These are phyloP conservation scores for Prunus davidiana DNA, from an alignment of 306 rosid genomes.

Conservation along the genomic window DNA sequence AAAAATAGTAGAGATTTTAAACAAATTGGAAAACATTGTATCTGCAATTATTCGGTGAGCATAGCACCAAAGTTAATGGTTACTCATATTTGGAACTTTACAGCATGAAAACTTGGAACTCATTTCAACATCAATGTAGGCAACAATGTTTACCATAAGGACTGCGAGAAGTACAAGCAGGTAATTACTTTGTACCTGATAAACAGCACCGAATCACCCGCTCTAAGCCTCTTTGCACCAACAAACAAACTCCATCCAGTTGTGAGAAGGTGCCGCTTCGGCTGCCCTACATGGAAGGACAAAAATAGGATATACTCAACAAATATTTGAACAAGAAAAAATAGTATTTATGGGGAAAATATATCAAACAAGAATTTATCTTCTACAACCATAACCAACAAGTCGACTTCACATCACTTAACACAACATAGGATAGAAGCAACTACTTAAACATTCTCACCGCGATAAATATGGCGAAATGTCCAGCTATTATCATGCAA, in stretches of 20 bases:
- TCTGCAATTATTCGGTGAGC: background rate
- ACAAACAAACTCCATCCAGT: slow-evolving; percentile 97
- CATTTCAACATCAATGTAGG: background rate
- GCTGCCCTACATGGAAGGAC: slow-evolving; percentile 63
- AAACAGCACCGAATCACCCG: slow-evolving; percentile 91
- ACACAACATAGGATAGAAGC: background rate
- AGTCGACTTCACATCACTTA: background rate
- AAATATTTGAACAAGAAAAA: background rate
- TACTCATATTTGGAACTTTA: background rate
- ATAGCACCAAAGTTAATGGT: background rate
- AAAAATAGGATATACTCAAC: slow-evolving; percentile 3
- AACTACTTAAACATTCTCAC: slow-evolving; percentile 39
- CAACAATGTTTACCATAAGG: no score
- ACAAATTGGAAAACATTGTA: background rate
- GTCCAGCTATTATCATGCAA: slow-evolving; percentile 91
- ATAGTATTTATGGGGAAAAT: background rate
- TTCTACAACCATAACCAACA: background rate
- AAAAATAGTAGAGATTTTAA: background rate
- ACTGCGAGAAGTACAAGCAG: background rate
- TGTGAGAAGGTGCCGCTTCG: slow-evolving; percentile 96
- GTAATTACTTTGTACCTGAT: slow-evolving; percentile 52
- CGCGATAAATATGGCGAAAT: slow-evolving; percentile 89
- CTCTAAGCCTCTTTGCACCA: slow-evolving; percentile 85
- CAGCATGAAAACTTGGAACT: background rate
- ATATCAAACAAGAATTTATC: background rate